Evolutionary conservation across 176 grass and related monocot species (phyloP), one percentile per base, ranked within the genome.

Genomic region (Triticum urartu): DNA sequence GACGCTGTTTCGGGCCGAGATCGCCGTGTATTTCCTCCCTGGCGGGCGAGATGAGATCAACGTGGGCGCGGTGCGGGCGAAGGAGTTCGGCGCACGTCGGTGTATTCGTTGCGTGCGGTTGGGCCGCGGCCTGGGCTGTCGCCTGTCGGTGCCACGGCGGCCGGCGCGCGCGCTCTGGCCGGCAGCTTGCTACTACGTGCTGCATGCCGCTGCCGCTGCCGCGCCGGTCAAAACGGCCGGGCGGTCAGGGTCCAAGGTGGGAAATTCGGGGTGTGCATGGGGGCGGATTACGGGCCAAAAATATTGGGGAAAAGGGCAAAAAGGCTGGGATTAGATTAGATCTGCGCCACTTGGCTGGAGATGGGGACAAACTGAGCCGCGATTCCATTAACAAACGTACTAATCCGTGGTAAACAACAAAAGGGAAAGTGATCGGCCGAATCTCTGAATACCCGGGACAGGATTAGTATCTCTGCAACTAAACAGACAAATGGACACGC

Each of bases 101-200:
- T 63, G 1, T 30, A 40, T 84, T 87, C 89, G 81, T 91, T 91
- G 77, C 89, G 81, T 85, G 89, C 85, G 71, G 74, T 68, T 87
- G 89, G 25, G 78, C 39, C 82, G 88, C 83, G 72, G 68, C 45
- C 68, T 83, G 33, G 80, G 40, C 26, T 76, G 88, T 75, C 82
- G 70, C 60, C 18, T 77, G 88, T 89, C 88, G 88, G 88, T 85
- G 88, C 24, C 50, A 54, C 6, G 50, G 50, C 50, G 18, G 50
- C 50, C 15, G 50, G 50, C 15, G 50, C 50, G 50, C 50, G 15
- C 50, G 50, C 50, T 54, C 77, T 25, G 7, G 62, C 8, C 52
- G 18, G 75, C 75, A 28, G 75, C 52, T 6, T 1, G 11, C 33
- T 58, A 21, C 20, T 58, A n/a, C 34, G 48, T 52, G 48, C 54